phyloP scores from a whole-genome alignment of 2,329 filamentous ascomycete species.

The Cytospora piceae region DNA sequence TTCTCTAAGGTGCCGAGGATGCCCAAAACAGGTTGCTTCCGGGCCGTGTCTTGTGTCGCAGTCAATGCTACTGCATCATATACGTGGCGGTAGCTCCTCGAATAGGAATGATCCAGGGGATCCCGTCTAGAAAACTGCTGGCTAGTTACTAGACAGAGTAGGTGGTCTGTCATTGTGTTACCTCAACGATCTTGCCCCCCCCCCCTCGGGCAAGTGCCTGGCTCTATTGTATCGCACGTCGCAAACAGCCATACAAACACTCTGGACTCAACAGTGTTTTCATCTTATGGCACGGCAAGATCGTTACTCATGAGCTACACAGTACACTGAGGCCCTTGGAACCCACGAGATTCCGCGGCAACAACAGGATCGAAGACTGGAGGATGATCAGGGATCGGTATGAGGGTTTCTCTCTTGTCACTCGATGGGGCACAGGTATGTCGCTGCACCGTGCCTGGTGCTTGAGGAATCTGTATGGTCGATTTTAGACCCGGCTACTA shows the following conservation, averaged over 20 bases:
- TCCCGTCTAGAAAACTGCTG: neutral
- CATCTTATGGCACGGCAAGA: neutral
- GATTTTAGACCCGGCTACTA: neutral
- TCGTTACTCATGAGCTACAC: neutral
- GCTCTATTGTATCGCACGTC: neutral
- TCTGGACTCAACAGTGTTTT: neutral
- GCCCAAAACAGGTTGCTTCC: neutral
- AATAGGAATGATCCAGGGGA: neutral
- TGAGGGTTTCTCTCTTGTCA: neutral
- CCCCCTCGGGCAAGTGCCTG: neutral
- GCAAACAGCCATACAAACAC: neutral
- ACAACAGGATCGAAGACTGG: neutral
- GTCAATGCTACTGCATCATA: neutral
- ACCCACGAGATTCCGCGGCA: neutral
- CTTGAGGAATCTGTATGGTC: neutral
- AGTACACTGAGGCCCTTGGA: neutral
- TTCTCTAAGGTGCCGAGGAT: neutral
- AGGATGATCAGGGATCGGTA: neutral
- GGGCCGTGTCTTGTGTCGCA: neutral
- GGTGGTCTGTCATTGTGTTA: neutral
- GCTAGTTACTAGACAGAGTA: neutral
- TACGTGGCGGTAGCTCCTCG: neutral
- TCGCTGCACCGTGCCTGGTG: neutral
- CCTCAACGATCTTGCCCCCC: neutral
- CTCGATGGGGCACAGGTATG: neutral